A percentile compares a stretch with the other conserved stretches of the same genome.
Evolutionary conservation across 2,329 filamentous ascomycete genomes (phyloP).

Genomic region (Coleophoma eucalyptorum): DNA sequence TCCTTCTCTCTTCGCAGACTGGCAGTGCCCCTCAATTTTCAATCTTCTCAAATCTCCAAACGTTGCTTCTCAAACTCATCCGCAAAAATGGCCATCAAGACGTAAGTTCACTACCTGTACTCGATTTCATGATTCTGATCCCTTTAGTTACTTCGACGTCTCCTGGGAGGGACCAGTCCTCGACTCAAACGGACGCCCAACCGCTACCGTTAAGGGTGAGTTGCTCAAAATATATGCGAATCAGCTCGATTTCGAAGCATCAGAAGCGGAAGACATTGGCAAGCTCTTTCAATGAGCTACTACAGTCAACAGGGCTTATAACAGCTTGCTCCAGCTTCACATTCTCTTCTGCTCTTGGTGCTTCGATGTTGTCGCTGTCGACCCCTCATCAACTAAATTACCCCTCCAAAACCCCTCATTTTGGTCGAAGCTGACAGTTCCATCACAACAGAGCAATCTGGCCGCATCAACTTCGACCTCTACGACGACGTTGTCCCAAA

Average conservation of each 20-base stretch:
- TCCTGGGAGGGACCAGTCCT: conserved; percentile 71
- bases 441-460: conserved; percentile 51
- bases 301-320: conserved; percentile 7
- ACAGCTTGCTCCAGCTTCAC: too few relatives aligned
- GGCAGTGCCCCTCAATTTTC: conserved; percentile 10
- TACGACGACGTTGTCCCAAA: conserved; percentile 83
- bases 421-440: conserved; percentile 19
- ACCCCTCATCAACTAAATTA: too few relatives aligned
- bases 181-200: conserved; percentile 53
- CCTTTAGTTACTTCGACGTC: conserved; percentile 64
- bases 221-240: conserved; percentile 5
- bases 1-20: conserved; percentile 8
- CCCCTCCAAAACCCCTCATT: neutral
- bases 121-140: conserved; percentile 13
- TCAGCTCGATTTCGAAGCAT: conserved; percentile 2
- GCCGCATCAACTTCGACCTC: conserved; percentile 86
- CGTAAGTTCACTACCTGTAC: conserved; percentile 46
- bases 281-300: neutral
- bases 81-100: conserved; percentile 71
- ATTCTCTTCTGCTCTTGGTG: too few relatives aligned
- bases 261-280: too few relatives aligned
- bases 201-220: conserved; percentile 57
- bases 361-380: too few relatives aligned
- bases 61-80: conserved; percentile 57
- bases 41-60: conserved; percentile 31